Evolutionary conservation across 768 basidiomycete species (phyloP).

Genomic region (Serendipita sp.): DNA sequence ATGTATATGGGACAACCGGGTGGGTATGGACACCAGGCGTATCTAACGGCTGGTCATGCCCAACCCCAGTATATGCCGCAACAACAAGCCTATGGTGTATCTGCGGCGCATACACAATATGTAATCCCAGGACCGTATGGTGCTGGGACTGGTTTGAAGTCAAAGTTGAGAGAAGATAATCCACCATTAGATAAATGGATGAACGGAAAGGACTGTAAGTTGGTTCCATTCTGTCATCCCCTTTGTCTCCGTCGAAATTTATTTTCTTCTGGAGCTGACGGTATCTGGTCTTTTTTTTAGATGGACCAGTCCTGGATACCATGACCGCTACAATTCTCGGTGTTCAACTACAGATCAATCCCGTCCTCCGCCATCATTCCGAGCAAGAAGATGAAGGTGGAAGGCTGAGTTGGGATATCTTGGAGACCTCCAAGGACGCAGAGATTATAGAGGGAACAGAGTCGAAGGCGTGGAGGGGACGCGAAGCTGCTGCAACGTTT

Average conservation of each 20-base stretch:
- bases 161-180: background rate
- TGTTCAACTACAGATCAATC: background rate
- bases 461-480: slow-evolving; percentile 23
- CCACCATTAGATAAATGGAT: background rate
- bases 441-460: background rate
- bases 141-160: background rate
- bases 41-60: background rate
- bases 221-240: too few relatives aligned
- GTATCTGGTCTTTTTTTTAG: background rate
- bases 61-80: background rate
- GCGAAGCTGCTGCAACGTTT: slow-evolving; percentile 48
- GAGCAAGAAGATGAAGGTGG: background rate
- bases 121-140: background rate
- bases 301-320: background rate
- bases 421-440: background rate
- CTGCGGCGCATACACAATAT: background rate
- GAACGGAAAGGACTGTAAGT: background rate
- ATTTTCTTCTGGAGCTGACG: background rate
- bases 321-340: slow-evolving; percentile 2
- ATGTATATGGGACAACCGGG: background rate
- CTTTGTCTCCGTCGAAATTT: too few relatives aligned
- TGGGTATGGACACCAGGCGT: background rate
- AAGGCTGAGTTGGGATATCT: background rate
- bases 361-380: background rate
- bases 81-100: background rate